These are phyloP conservation scores for Solidago caesia DNA, from an alignment of 129 eudicot genomes.

Conservation along the genomic window DNA sequence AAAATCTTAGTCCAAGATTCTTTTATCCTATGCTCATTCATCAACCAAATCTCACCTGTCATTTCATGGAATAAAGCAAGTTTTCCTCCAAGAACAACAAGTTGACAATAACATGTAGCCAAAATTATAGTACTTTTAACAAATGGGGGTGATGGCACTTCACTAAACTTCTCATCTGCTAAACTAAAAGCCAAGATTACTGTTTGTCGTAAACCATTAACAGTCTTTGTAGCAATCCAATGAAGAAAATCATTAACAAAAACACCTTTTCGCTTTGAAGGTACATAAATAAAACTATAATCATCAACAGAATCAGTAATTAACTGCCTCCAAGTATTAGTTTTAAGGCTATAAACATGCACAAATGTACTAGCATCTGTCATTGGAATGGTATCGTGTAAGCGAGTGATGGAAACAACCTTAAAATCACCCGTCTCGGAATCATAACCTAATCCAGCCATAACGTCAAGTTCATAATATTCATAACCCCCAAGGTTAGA, in stretches of 20 bases:
- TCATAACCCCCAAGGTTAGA: too few species aligned
- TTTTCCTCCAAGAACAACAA: not conserved
- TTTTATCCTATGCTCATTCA: not conserved
- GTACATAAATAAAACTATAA: not conserved
- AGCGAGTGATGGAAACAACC: not conserved
- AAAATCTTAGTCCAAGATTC: not conserved
- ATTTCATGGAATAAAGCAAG: not conserved
- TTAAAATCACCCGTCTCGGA: not conserved
- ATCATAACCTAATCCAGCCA: not conserved
- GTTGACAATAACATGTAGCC: not conserved
- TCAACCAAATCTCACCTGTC: not conserved
- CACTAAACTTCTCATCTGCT: not conserved
- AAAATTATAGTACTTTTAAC: not conserved
- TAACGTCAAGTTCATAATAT: too few species aligned
- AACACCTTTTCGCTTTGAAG: not conserved
- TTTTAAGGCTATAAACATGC: conserved; percentile 1
- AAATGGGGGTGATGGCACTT: not conserved
- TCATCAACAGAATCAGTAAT: not conserved
- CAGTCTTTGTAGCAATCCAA: not conserved
- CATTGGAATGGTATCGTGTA: not conserved
- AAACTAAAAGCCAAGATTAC: not conserved
- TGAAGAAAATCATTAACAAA: not conserved
- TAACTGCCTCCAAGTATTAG: not conserved
- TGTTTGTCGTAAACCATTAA: not conserved
- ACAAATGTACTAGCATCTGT: not conserved